Conservation (phyloP, 495 filamentous ascomycete genomes). For the Hypoxylon cercidicola region DNA sequence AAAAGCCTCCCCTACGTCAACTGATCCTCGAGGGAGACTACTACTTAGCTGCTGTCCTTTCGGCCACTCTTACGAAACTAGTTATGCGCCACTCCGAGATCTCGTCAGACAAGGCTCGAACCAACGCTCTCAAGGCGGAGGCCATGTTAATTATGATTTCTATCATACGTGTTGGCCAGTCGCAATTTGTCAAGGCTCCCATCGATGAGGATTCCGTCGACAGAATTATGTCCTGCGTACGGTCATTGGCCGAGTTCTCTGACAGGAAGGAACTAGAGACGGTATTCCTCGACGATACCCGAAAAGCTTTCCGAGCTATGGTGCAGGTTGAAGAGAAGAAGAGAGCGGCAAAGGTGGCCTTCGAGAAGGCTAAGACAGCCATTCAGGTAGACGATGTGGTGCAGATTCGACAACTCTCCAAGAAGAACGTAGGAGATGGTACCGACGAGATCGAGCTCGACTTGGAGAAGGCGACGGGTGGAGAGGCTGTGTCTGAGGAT, state of each 20-base stretch:
- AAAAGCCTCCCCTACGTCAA: conserved; percentile 95
- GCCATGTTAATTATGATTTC: conserved; percentile 99
- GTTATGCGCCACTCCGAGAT: conserved; percentile 99
- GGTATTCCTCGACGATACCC: conserved; percentile 94
- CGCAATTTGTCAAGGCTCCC: conserved; percentile 94
- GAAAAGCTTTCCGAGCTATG: conserved; percentile 97
- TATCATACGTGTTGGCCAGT: conserved; percentile 96
- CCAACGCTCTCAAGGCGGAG: conserved; percentile 93
- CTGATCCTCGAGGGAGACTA: conserved; percentile 98
- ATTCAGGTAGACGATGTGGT: conserved; percentile 96
- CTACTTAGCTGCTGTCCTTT: conserved; percentile 94
- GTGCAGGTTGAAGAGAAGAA: conserved; percentile 98
- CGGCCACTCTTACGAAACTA: conserved; percentile 94
- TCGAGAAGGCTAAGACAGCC: conserved; percentile 91
- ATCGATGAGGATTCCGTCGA: conserved; percentile 99
- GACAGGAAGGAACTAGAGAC: conserved; percentile 88
- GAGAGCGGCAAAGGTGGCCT: conserved; percentile 86
- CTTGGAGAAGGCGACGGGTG: conserved; percentile 92
- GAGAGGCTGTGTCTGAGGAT: conserved; percentile 82
- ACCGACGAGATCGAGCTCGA: conserved; percentile 88
- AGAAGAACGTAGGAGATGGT: conserved; percentile 88
- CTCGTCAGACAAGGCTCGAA: conserved; percentile 84
- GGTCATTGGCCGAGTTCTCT: conserved; percentile 90
- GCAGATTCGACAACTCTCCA: conserved; percentile 88
- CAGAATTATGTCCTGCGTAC: conserved; percentile 95